Evolutionary conservation across 345 rosid species (phyloP), one percentile per base, ranked within the genome.

Genomic region (Rubroshorea leprosula): DNA sequence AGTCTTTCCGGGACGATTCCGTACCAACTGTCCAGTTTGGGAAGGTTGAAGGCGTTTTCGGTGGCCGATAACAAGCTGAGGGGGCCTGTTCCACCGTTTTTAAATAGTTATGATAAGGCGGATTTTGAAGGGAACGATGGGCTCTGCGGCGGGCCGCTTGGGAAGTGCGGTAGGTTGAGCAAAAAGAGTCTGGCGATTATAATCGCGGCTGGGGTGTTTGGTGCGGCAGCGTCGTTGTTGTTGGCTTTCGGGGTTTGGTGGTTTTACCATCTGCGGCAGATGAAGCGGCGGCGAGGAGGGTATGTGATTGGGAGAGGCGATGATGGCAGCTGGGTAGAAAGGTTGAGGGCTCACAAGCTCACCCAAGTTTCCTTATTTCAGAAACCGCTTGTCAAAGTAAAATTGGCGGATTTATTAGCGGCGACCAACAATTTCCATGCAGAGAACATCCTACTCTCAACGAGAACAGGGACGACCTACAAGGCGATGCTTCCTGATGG

Each of bases 401-500:
- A 77, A 63, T 65, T 91, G 57, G 90, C 83, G 6, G 95, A 91
- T 76, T 64, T 91, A 58, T 74, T 85, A 82, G 88, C 87, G 15
- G 95, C 92, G 1, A 88, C 98, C 12, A 84, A 86, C 67, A 65
- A 71, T 65, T 91, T 91, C 74, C 68, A 68, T 54, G 31, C 71
- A 0, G 88, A 76, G 58, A 86, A 70, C 64, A 44, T 84, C 49
- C 68, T 84, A 7, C 67, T 84, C n/a, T n/a, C n/a, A n/a, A n/a
- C n/a, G n/a, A n/a, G n/a, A n/a, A n/a, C n/a, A n/a, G n/a, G n/a
- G n/a, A 68, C 77, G 65, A 84, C 96, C 5, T 91, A 79, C 67
- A 80, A 84, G 81, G 96, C 96, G 5, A 54, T 88, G 68, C 87
- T 91, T 49, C 85, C 85, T 5, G 98, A 91, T 70, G 98, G 95